phyloP scores from a whole-genome alignment of 1,284 basidiomycete species.

The Puccinia novopanici region DNA sequence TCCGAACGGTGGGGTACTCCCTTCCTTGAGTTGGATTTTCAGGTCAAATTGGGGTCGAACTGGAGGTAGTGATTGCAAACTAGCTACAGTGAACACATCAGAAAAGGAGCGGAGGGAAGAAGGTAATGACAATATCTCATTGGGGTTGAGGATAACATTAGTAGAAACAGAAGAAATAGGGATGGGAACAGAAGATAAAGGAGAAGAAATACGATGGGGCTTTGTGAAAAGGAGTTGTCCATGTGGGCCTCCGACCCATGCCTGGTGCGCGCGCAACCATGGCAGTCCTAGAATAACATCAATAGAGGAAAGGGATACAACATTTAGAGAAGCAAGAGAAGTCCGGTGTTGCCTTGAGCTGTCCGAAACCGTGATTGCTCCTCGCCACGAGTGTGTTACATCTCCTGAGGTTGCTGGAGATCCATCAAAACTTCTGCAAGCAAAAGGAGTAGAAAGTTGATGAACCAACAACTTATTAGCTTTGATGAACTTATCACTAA shows the following conservation, averaged over 20 bases:
- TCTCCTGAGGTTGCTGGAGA: slow-evolving; percentile 1
- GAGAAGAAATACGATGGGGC: not conserved
- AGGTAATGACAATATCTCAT: not conserved
- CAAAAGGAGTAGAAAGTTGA: not conserved
- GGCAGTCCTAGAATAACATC: not conserved
- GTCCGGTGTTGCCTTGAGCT: too few species aligned
- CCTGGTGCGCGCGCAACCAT: too few species aligned
- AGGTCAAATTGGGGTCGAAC: slow-evolving; percentile 15
- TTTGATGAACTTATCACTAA: not conserved
- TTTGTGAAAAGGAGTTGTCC: slow-evolving; percentile 13
- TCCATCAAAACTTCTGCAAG: slow-evolving; percentile 27
- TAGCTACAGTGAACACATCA: slow-evolving; percentile 6
- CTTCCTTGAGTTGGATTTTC: not conserved
- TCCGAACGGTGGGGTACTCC: slow-evolving; percentile 24
- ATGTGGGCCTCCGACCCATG: not conserved
- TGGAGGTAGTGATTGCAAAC: slow-evolving; percentile 10
- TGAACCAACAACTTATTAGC: not conserved
- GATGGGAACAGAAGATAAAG: too few species aligned
- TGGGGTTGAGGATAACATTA: not conserved
- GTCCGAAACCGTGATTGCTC: too few species aligned
- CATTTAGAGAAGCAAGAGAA: too few species aligned
- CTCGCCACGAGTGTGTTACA: not conserved
- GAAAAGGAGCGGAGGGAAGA: not conserved
- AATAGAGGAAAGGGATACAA: too few species aligned
- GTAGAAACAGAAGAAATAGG: not conserved